phyloP scores from a whole-genome alignment of 2,329 filamentous ascomycete genomes.

The Metarhizium rileyi region DNA sequence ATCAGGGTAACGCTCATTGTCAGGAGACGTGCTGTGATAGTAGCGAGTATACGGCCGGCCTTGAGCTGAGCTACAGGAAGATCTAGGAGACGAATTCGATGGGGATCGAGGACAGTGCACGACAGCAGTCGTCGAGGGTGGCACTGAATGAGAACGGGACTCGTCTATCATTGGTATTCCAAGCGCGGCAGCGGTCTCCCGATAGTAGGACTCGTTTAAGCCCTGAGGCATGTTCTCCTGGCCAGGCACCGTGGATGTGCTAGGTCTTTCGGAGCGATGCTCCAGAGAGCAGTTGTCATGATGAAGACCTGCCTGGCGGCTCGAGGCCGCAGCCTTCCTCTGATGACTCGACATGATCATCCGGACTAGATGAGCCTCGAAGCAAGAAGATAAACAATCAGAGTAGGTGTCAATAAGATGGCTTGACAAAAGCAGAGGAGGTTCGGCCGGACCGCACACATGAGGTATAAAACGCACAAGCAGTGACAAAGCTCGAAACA shows the following conservation, averaged over 20 bases:
- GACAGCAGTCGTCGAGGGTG: background rate
- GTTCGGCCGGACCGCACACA: too few species aligned
- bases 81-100: conserved; percentile 12
- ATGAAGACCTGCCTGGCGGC: background rate
- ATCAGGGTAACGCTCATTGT: conserved; percentile 11
- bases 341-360: background rate
- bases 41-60: conserved; percentile 7
- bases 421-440: too few species aligned
- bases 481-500: too few species aligned
- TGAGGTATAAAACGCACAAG: too few species aligned
- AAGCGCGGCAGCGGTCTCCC: conserved; percentile 3
- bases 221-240: conserved; percentile 1
- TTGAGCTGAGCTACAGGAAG: conserved; percentile 17
- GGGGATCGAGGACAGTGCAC: background rate
- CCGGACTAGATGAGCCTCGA: background rate
- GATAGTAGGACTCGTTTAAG: conserved; percentile 4
- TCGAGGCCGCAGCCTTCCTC: background rate
- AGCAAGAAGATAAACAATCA: too few species aligned
- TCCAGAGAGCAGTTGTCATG: background rate
- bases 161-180: background rate
- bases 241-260: conserved; percentile 1
- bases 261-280: background rate
- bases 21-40: conserved; percentile 7
- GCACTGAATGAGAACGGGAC: background rate
- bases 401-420: too few species aligned